Percentiles rank a stretch among this genome's conserved stretches.
These are phyloP conservation scores for Pestalotiopsis sp. DNA, from an alignment of 2,329 filamentous ascomycete species.

Conservation along the genomic window DNA sequence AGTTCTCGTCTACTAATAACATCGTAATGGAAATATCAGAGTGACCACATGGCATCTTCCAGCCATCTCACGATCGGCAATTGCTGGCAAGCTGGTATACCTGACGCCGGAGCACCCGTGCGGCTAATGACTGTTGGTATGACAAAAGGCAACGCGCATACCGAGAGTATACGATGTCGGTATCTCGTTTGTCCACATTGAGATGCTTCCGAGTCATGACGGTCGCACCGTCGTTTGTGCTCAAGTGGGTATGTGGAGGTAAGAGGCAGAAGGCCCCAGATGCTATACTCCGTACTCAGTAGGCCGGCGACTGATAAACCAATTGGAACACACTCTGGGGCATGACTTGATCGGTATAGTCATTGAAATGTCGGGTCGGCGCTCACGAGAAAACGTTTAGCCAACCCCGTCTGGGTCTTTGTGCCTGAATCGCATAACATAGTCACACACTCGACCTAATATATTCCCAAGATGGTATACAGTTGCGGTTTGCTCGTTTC, in stretches of 20 bases:
- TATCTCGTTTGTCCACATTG: neutral
- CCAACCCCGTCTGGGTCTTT: neutral
- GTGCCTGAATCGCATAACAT: neutral
- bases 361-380: neutral
- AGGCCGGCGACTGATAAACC: neutral
- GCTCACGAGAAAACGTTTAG: neutral
- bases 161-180: neutral
- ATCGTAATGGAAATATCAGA: conserved; percentile 11
- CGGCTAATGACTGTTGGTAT: conserved; percentile 7
- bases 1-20: conserved; percentile 2
- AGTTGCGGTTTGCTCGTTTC: neutral
- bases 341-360: neutral
- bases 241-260: neutral
- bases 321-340: neutral
- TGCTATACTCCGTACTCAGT: neutral
- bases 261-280: neutral
- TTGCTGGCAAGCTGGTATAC: too few relatives aligned
- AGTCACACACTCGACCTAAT: neutral
- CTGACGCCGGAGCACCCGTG: neutral
- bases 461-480: neutral
- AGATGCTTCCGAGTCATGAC: neutral
- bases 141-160: neutral
- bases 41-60: neutral
- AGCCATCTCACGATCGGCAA: neutral
- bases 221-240: neutral